These are phyloP conservation scores for Alliaria petiolata DNA, from an alignment of 345 rosid species.

Conservation along the genomic window DNA sequence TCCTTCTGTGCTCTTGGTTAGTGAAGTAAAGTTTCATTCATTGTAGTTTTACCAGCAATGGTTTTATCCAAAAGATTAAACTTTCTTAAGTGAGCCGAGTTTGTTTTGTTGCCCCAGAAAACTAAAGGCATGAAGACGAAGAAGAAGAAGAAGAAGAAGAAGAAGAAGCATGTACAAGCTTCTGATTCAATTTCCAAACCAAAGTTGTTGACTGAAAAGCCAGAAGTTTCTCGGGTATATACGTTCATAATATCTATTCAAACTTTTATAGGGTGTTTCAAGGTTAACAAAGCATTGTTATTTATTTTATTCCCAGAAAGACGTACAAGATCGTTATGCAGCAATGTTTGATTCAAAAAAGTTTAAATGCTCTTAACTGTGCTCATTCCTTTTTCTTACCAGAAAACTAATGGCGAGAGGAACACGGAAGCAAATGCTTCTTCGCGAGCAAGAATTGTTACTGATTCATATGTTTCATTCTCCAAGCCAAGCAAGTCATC, in stretches of 20 bases:
- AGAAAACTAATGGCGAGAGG: conserved; percentile 2
- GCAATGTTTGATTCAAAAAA: not conserved
- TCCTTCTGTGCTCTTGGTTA: not conserved
- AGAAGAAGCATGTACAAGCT: not conserved
- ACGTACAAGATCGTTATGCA: not conserved
- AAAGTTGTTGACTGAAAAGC: conserved; percentile 24
- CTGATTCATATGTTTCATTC: not conserved
- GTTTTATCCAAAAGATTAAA: not conserved
- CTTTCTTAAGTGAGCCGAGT: not conserved
- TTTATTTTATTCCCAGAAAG: not conserved
- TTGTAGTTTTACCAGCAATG: not conserved
- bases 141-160: conserved; percentile 4
- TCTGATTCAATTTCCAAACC: conserved; percentile 13
- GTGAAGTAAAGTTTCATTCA: not conserved
- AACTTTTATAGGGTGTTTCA: not conserved
- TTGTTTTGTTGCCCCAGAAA: not conserved
- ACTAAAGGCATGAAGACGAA: conserved; percentile 2
- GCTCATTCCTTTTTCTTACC: not conserved
- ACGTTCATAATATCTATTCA: not conserved
- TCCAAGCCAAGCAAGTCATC: not conserved
- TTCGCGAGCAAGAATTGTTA: not conserved
- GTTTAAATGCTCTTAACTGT: not conserved
- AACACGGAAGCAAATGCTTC: not conserved
- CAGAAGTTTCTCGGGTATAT: conserved; percentile 14
- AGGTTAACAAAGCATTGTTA: not conserved